Evolutionary conservation across 2,329 filamentous ascomycete genomes (phyloP).

Genomic region (Ceratocystis huliohia): DNA sequence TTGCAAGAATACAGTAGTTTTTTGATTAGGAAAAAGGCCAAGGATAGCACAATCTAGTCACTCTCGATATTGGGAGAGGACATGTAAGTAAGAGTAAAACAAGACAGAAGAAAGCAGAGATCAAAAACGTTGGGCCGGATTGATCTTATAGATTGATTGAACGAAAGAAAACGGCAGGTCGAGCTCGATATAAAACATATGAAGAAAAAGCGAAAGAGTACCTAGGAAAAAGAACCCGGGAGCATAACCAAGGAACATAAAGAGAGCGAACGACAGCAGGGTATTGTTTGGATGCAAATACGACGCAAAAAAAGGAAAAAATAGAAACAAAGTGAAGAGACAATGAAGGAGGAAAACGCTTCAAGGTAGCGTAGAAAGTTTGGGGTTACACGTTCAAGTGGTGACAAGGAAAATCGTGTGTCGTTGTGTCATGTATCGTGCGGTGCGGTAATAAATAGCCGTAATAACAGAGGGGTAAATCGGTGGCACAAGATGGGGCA

Average conservation of each 20-base stretch:
- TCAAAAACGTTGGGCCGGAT: background rate
- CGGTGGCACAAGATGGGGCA: background rate
- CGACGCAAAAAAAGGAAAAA: slow-evolving; percentile 3
- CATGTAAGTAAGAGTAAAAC: background rate
- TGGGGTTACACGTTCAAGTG: background rate
- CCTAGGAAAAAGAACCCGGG: background rate
- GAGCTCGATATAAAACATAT: background rate
- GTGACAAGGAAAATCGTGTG: background rate
- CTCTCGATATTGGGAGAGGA: background rate
- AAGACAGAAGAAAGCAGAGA: background rate
- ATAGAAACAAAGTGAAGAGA: slow-evolving; percentile 9
- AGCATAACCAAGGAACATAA: slow-evolving; percentile 12
- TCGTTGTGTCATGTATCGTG: no score
- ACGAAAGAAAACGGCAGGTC: background rate
- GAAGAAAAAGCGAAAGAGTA: slow-evolving; percentile 5
- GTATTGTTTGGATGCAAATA: slow-evolving; percentile 21
- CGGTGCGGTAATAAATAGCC: background rate
- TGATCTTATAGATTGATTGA: background rate
- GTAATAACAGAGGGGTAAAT: background rate
- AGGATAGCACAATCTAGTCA: background rate
- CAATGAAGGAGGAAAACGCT: slow-evolving; percentile 9
- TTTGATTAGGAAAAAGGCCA: background rate
- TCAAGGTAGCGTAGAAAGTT: background rate
- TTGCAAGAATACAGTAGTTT: background rate
- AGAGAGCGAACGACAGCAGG: slow-evolving; percentile 14